Evolutionary conservation across 2,329 filamentous ascomycete species (phyloP).

Genomic region (Hypoxylon sp.): DNA sequence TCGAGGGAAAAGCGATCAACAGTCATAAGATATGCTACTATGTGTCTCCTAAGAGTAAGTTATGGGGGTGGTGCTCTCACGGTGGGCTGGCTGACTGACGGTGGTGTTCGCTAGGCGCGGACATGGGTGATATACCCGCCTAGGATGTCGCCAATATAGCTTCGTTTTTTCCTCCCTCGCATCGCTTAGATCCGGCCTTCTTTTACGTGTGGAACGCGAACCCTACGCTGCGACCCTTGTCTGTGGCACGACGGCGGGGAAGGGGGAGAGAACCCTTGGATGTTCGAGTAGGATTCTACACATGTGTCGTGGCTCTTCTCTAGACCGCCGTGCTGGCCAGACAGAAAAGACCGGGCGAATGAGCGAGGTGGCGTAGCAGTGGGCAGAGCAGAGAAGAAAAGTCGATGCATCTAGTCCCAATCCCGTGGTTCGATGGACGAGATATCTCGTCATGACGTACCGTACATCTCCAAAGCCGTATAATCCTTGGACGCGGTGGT

Average conservation of each 20-base stretch:
- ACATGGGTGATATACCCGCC: background rate
- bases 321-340: too few species aligned
- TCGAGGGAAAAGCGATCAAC: background rate
- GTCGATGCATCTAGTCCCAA: background rate
- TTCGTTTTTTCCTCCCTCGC: too few species aligned
- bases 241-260: too few species aligned
- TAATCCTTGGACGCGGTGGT: background rate
- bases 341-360: too few species aligned
- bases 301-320: too few species aligned
- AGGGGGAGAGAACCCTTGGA: too few species aligned
- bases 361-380: background rate
- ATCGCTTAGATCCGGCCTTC: too few species aligned
- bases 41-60: background rate
- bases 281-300: too few species aligned
- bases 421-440: constrained; percentile 11
- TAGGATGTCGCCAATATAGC: background rate
- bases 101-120: background rate
- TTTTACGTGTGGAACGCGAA: too few species aligned
- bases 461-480: constrained; percentile 13
- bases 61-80: too few species aligned
- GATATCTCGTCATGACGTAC: constrained; percentile 12
- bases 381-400: background rate
- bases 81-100: too few species aligned
- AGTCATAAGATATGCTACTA: background rate
- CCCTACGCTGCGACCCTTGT: too few species aligned